Evolutionary conservation across 1,284 basidiomycete species (phyloP), one percentile per base, ranked within the genome.

Genomic region (Pseudomicrostroma phylloplanum): DNA sequence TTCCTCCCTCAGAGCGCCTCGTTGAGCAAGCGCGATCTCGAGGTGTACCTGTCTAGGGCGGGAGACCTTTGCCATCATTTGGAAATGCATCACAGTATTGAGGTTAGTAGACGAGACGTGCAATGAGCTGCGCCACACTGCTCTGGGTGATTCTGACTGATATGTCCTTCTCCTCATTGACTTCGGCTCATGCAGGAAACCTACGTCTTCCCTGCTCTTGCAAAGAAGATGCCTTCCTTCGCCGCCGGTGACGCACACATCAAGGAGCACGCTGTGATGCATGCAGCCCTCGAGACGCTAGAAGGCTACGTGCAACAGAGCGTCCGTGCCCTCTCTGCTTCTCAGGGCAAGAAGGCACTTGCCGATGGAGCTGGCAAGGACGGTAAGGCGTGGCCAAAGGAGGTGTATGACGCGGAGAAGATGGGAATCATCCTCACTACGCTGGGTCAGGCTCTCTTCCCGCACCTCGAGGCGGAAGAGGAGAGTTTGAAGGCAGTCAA

Each of bases 1-100:
- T 62, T 65, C 19, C 68, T 72, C 21, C 42, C 59, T 21, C 53
- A 66, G 36, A 11, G 55, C 21, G 40, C 58, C 19, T 58, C 59
- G 21, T 58, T 68, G 8, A 56, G 61, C 19, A 53, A n/a, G 15
- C 42, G 43, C 8, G n/a, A 36, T 13, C 36, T 65, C 6, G 19
- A 30, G 17, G 21, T 60, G 15, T 41, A 72, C 0, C 62, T 73
- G 25, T 61, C 62, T 42, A 48, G 59, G 55, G 59, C 55, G 19
- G 39, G 60, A 6, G 21, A 49, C 1, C 61, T 73, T 17, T 61
- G 63, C 36, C 56, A 53, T 36, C 58, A 63, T 36, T 66, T 76
- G 48, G 72, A 74, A 23, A 66, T 59, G 55, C 74, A 77, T 54
- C 74, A 77, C 54, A 57, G 30, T 3, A 77, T 77, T 57, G 74